A percentile compares a stretch with the other conserved stretches of the same genome.
Conservation (phyloP, 2,329 filamentous ascomycete genomes). For the Epichloe hybrida region DNA sequence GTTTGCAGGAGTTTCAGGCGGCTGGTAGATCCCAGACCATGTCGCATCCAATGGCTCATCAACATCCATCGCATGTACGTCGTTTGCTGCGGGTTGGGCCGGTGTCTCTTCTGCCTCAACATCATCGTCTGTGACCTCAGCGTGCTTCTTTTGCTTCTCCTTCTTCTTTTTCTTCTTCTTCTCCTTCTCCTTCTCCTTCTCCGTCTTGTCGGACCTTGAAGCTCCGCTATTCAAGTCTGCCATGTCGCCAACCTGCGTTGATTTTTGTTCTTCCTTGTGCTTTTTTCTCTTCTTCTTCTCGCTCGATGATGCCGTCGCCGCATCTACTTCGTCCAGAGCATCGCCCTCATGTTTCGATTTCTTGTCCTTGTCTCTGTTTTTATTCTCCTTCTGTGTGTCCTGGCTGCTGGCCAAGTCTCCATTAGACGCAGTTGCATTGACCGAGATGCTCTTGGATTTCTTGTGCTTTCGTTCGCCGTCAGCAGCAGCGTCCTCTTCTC, state of each 20-base stretch:
- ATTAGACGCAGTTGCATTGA: constrained; percentile 10
- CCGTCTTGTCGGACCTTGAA: constrained; percentile 16
- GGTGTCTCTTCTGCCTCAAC: neutral
- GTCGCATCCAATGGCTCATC: constrained; percentile 18
- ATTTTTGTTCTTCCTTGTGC: constrained; percentile 15
- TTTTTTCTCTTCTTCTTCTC: constrained; percentile 17
- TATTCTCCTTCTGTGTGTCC: constrained; percentile 21
- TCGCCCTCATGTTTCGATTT: constrained; percentile 7
- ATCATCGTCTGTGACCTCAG: constrained; percentile 11
- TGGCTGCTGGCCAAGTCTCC: constrained; percentile 17
- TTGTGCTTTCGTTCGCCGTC: constrained; percentile 34
- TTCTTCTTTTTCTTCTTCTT: constrained; percentile 12
- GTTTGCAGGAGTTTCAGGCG: constrained; percentile 25
- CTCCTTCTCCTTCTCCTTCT: constrained; percentile 7
- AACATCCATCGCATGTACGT: constrained; percentile 26
- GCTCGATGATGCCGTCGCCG: constrained; percentile 1
- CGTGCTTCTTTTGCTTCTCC: constrained; percentile 12
- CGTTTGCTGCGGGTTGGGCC: neutral
- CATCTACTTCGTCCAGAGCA: neutral
- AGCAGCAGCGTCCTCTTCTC: constrained; percentile 27
- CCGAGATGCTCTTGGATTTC: constrained; percentile 33
- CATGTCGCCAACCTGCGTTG: constrained; percentile 5
- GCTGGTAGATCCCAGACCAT: constrained; percentile 22
- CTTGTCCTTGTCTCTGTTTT: constrained; percentile 15
- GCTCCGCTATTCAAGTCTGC: constrained; percentile 4